Evolutionary conservation across 1,284 basidiomycete genomes (phyloP), one percentile per base, ranked within the genome.

Genomic region (Melampsora larici-populina): DNA sequence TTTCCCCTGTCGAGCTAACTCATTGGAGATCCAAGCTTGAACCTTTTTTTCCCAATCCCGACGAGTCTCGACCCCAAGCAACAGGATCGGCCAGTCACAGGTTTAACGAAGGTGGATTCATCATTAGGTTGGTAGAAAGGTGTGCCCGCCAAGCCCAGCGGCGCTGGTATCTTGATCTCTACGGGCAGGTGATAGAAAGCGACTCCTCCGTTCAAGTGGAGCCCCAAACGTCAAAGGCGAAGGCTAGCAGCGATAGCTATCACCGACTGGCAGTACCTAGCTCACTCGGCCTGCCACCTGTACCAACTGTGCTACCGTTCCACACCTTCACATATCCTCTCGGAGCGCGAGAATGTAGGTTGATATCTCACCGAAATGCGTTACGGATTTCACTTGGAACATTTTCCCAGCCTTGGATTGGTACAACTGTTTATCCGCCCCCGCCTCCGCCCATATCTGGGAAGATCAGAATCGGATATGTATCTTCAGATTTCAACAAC

Each of bases 311-410:
- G 48, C 81, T 89, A 24, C 89, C 88, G 1, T 89, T 89, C 82
- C 87, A 88, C 80, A 88, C 86, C 79, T 89, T 89, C 82, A 88
- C 87, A 6, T 87, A 88, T 78, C 87, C 88, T 5, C 81, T 89
- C 36, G 84, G 85, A 3, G 82, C 87, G 9, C 84, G 88, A 18
- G 85, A 85, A 71, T 87, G 86, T 43, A 87, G 89, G 13, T 82
- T 89, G 7, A 88, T 89, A 69, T 87, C 88, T 1, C 88, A 89
- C 80, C 84, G 87, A 63, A 89, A 88, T 78, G 88, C 87, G 33
- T 82, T 89, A 13, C 84, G 88, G 63, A 87, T 88, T 49, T 88
- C 88, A 7, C 86, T 88, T 79, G 83, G 82, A 24, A 84, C 87
- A 21, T 84, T 88, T 62, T 85, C 84, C 13, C 87, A 88, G 77